Base-by-base conservation (phyloP, 1,284 basidiomycete species). In the Jaminaea rosea region DNA sequence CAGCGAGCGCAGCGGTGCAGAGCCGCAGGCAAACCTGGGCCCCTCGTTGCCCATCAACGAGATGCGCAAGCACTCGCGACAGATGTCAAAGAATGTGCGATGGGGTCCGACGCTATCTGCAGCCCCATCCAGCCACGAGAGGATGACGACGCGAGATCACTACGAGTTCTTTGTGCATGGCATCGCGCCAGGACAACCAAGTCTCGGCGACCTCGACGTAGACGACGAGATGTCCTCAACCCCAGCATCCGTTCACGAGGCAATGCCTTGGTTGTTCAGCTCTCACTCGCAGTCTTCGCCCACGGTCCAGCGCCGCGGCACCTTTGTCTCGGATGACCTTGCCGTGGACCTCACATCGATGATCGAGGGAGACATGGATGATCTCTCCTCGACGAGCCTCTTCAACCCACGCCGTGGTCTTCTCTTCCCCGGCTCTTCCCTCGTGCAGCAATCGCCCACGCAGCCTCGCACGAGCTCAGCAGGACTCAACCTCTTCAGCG, bases 131-230 rank as follows among this genome's bases (percentile, higher is more conserved):
- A 24, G 31, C 26, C 58, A 59, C 45, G 46, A 42, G 19, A 55
- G 64, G 21, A 62, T 63, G 65, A 59, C 62, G n/a, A 66, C 60
- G 15, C 55, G 58, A 32, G 65, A 64, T 51, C 60, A 62, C 34
- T 67, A 66, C 58, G 67, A 69, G 46, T 65, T 61, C 26, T 53
- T 60, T 41, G 59, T 69, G 52, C 57, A 67, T 44, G 67, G 60
- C 52, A 61, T 65, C 51, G 54, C 60, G 32, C 65, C 50, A 4
- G 15, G n/a, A 13, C 24, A 11, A 23, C 11, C 23, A 11, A 11
- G 24, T 23, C 19, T 63, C 24, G 47, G 53, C 55, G 55, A 59
- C 36, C 55, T 63, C 34, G 60, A 59, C 34, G 59, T 63, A 41
- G 58, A 60, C n/a, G 52, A 47, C 10, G 31, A 36, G 5, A 19